Evolutionary conservation across 1,284 basidiomycete genomes (phyloP).

Genomic region (Xerocomus cyaneibrunnescens): DNA sequence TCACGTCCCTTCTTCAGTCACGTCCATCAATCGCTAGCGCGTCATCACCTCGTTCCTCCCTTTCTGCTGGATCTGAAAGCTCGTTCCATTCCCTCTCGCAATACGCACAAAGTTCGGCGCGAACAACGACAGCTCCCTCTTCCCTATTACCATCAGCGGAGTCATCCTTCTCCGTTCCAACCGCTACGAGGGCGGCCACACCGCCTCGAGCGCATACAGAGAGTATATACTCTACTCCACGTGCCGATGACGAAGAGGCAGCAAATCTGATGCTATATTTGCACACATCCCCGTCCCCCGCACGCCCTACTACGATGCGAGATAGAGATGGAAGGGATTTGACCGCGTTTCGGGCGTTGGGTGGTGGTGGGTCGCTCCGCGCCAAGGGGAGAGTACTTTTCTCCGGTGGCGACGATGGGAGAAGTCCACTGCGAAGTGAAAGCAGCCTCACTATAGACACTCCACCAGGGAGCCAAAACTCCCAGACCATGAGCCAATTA

Average conservation of each 20-base stretch:
- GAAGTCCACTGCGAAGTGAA: constrained; percentile 29
- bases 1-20: constrained; percentile 68
- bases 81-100: constrained; percentile 58
- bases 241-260: constrained; percentile 63
- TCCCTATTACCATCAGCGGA: constrained; percentile 35
- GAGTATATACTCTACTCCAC: constrained; percentile 28
- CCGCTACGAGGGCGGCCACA: constrained; percentile 25
- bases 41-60: constrained; percentile 65
- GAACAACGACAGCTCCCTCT: constrained; percentile 39
- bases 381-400: constrained; percentile 69
- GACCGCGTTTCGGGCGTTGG: constrained; percentile 53
- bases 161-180: constrained; percentile 28
- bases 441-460: constrained; percentile 25
- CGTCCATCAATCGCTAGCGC: constrained; percentile 57
- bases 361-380: constrained; percentile 47
- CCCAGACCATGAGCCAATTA: constrained; percentile 22
- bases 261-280: constrained; percentile 78
- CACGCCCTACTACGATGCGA: constrained; percentile 49
- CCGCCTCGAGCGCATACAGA: constrained; percentile 28
- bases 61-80: constrained; percentile 55
- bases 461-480: constrained; percentile 28
- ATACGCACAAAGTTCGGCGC: constrained; percentile 63
- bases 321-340: constrained; percentile 52
- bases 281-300: constrained; percentile 78
- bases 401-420: constrained; percentile 37